A percentile compares a stretch with the other conserved stretches of the same genome.
Conservation (phyloP, 805 yeast species). For the Candida tibetensis region DNA sequence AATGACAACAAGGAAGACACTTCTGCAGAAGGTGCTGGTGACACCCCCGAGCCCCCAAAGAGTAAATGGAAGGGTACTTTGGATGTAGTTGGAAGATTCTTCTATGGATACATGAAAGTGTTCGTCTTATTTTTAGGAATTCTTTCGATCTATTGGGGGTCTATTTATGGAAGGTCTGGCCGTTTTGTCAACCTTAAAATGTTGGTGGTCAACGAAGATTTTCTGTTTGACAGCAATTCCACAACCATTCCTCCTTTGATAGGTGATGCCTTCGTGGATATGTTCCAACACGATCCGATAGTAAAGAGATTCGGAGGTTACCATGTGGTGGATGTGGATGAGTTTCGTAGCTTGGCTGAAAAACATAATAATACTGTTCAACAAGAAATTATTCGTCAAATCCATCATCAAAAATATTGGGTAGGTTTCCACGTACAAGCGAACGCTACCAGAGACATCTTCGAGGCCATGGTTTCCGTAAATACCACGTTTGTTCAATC, state of each 20-base stretch:
- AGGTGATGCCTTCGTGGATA: slow-evolving; percentile 16
- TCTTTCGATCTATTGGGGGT: slow-evolving; percentile 43
- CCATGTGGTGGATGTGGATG: slow-evolving; percentile 13
- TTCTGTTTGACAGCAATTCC: slow-evolving; percentile 13
- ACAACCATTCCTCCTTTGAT: slow-evolving; percentile 19
- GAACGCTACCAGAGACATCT: slow-evolving; percentile 25
- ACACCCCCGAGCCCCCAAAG: too few relatives aligned
- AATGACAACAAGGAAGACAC: too few relatives aligned
- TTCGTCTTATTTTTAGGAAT: slow-evolving; percentile 26
- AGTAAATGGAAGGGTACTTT: too few relatives aligned
- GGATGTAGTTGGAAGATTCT: slow-evolving; percentile 11
- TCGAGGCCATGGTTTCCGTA: slow-evolving; percentile 13
- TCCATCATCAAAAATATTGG: slow-evolving; percentile 33
- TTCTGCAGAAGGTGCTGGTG: too few relatives aligned
- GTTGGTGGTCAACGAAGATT: slow-evolving; percentile 38
- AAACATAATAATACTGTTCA: slow-evolving; percentile 17
- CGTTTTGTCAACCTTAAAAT: slow-evolving; percentile 32
- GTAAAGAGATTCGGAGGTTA: slow-evolving; percentile 17
- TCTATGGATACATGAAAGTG: slow-evolving; percentile 18
- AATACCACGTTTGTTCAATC: slow-evolving; percentile 6
- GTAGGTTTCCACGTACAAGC: slow-evolving; percentile 23
- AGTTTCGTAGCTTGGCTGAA: slow-evolving; percentile 14
- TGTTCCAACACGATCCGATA: slow-evolving; percentile 13
- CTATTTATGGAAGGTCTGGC: slow-evolving; percentile 27
- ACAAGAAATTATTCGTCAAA: slow-evolving; percentile 17